Conservation (phyloP, 345 rosid genomes). For the Arabidopsis suecica region DNA sequence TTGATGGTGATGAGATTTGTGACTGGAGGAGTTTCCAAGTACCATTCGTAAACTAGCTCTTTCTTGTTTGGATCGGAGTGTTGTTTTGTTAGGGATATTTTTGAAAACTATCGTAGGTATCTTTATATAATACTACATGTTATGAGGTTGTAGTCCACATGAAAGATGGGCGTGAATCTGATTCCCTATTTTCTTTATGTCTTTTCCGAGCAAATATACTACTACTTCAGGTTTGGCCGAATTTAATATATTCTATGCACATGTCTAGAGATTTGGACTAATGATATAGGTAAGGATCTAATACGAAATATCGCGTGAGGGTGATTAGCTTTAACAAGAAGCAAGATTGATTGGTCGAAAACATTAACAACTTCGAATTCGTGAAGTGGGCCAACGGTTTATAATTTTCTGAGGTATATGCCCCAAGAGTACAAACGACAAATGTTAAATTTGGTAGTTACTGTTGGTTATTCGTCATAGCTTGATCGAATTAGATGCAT, state of each 20-base stretch:
- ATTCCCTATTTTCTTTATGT: constrained; percentile 31
- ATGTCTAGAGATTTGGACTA: constrained; percentile 24
- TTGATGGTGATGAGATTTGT: constrained; percentile 37
- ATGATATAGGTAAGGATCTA: constrained; percentile 31
- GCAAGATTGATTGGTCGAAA: constrained; percentile 28
- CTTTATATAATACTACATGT: constrained; percentile 22
- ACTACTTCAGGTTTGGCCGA: constrained; percentile 16
- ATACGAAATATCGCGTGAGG: constrained; percentile 16
- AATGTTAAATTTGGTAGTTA: constrained; percentile 7
- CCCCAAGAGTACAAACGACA: constrained; percentile 3
- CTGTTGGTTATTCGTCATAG: constrained; percentile 30
- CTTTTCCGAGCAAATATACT: constrained; percentile 12
- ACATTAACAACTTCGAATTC: neutral
- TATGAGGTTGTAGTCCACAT: neutral
- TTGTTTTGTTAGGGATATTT: constrained; percentile 24
- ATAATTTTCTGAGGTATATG: constrained; percentile 23
- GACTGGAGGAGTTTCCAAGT: constrained; percentile 30
- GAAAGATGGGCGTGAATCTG: constrained; percentile 32
- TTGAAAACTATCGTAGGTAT: constrained; percentile 8
- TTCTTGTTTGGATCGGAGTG: neutral
- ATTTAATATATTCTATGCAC: constrained; percentile 24
- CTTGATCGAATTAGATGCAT: constrained; percentile 36
- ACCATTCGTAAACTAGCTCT: constrained; percentile 2
- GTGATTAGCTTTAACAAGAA: constrained; percentile 33
- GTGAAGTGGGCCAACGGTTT: constrained; percentile 7